Evolutionary conservation across 2,329 filamentous ascomycete species (phyloP), one percentile per base, ranked within the genome.

Genomic region (Aspergillus sp.): DNA sequence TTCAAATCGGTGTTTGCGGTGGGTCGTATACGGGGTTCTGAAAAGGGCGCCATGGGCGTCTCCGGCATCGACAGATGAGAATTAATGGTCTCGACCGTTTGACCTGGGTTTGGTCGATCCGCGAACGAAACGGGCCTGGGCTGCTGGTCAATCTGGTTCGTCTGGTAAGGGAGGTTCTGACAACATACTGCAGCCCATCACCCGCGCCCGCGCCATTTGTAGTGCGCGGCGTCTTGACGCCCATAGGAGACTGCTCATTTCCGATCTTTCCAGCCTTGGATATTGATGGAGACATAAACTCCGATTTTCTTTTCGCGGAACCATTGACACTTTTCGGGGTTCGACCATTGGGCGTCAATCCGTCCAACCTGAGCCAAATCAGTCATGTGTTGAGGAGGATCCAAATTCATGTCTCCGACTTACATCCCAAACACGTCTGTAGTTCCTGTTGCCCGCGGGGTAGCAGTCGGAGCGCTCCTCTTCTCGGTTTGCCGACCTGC

Each of bases 1-100:
- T 92, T 91, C 65, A 91, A 82, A 68, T 97, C 93, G 1, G 91
- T 93, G 54, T 89, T 89, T 2, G 91, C 89, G 5, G 87, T 92
- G 17, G 96, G 80, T 67, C 89, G 92, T 69, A 97, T 85, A 47
- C 94, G 88, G 14, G 90, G 68, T 69, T 94, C 89, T 10, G 84
- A 69, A 58, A 85, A 89, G 1, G 88, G 87, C 29, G 87, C 86
- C 20, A 89, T 81, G 2, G 88, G 89, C 1, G 87, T 77, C 44
- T 90, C 85, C 25, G 88, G 78, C 1, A 85, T 73, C 13, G 81
- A 69, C 25, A 96, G 81, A 53, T 93, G 84, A 40, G 82, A 78
- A 71, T 97, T 97, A 56, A 99, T 81, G 23, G 91, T 83, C 68
- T 97, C 92, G 45, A 94, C 69, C 9, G 91, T 81, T 62, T 95